Evolutionary conservation across 768 basidiomycete species (phyloP).

Genomic region (Kwoniella botswanensis): DNA sequence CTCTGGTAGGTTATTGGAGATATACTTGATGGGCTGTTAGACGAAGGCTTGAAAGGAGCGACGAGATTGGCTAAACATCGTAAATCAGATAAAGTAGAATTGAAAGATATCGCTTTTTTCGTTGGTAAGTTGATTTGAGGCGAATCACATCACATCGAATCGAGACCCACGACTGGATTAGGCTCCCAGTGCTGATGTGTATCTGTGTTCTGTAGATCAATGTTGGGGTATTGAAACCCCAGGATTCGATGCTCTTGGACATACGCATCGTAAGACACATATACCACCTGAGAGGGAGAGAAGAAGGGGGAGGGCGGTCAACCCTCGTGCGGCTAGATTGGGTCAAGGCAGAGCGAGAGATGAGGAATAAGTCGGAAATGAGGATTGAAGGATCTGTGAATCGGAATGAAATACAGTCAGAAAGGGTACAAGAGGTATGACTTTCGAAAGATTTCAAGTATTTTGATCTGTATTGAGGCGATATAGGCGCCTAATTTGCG

Average conservation of each 20-base stretch:
- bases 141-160: not conserved
- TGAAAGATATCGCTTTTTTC: slow-evolving; percentile 46
- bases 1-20: slow-evolving; percentile 37
- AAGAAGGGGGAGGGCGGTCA: slow-evolving; percentile 9
- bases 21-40: slow-evolving; percentile 36
- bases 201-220: slow-evolving; percentile 19
- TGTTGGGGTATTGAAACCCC: slow-evolving; percentile 28
- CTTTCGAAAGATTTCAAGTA: too few relatives aligned
- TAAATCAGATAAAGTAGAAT: slow-evolving; percentile 38
- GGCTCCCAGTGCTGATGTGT: not conserved
- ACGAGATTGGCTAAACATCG: slow-evolving; percentile 45
- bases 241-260: slow-evolving; percentile 33
- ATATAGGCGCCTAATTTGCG: too few relatives aligned
- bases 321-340: slow-evolving; percentile 10
- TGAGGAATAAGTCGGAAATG: not conserved
- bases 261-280: slow-evolving; percentile 22
- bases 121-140: slow-evolving; percentile 35
- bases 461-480: too few relatives aligned
- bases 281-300: slow-evolving; percentile 18
- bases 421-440: too few relatives aligned
- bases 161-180: too few relatives aligned
- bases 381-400: not conserved
- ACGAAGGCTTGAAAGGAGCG: slow-evolving; percentile 32
- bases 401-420: not conserved
- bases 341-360: slow-evolving; percentile 9